Conservation (phyloP, 768 basidiomycete species). For the Macrolepiota fuliginosa region DNA sequence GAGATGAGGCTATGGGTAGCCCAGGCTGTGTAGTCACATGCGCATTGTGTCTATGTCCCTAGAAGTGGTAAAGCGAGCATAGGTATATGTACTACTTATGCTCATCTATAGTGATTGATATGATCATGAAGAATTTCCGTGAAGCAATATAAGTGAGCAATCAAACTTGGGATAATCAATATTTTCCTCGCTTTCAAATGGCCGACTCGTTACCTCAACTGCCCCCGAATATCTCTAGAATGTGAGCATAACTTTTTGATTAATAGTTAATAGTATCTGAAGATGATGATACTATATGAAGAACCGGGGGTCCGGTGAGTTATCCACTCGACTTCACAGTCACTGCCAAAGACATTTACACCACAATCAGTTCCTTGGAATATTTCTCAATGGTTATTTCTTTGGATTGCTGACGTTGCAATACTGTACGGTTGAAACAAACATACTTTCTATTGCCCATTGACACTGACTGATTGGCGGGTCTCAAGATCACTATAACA, state of each 20-base stretch:
- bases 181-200: background rate
- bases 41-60: no score
- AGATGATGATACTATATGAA: background rate
- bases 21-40: no score
- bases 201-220: background rate
- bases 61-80: no score
- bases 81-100: no score
- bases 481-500: background rate
- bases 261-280: background rate
- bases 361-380: constrained; percentile 5
- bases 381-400: constrained; percentile 8
- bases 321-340: background rate
- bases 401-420: constrained; percentile 12
- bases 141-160: background rate
- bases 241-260: background rate
- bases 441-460: no score
- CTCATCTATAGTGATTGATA: no score
- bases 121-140: background rate
- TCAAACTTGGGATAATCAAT: background rate
- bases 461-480: background rate
- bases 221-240: constrained; percentile 1
- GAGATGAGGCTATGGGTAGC: no score
- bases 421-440: background rate
- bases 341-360: background rate
- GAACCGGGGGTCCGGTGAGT: constrained; percentile 6